phyloP scores from a whole-genome alignment of 2,329 filamentous ascomycete genomes.

The Xylariomycetidae sp. region DNA sequence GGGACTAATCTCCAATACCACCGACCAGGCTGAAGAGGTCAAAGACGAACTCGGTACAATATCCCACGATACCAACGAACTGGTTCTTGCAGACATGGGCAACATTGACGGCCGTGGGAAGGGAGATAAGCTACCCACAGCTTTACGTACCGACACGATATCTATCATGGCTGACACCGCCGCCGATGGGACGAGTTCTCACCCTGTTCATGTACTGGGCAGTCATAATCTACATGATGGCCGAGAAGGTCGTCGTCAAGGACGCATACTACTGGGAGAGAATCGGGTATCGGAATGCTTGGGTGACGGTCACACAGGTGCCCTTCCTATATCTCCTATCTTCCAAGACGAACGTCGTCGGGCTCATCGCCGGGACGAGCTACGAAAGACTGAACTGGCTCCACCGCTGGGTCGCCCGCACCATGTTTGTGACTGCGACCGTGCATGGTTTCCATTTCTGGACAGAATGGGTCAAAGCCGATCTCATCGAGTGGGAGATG shows the following conservation, averaged over 20 bases:
- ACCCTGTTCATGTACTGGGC: slow-evolving; percentile 54
- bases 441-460: slow-evolving; percentile 69
- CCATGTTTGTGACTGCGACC: slow-evolving; percentile 62
- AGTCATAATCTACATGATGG: slow-evolving; percentile 55
- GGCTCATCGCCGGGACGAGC: slow-evolving; percentile 55
- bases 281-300: slow-evolving; percentile 63
- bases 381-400: slow-evolving; percentile 70
- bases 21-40: slow-evolving; percentile 46
- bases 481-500: slow-evolving; percentile 56
- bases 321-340: slow-evolving; percentile 60
- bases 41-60: slow-evolving; percentile 37
- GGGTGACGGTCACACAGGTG: slow-evolving; percentile 61
- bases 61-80: slow-evolving; percentile 49
- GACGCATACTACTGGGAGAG: slow-evolving; percentile 59
- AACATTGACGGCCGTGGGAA: slow-evolving; percentile 51
- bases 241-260: slow-evolving; percentile 39
- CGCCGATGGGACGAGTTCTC: slow-evolving; percentile 51
- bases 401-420: slow-evolving; percentile 67
- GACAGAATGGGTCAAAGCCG: slow-evolving; percentile 55
- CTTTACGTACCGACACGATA: slow-evolving; percentile 41
- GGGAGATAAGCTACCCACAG: slow-evolving; percentile 54
- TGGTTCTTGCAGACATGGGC: slow-evolving; percentile 48
- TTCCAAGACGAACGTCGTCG: slow-evolving; percentile 56
- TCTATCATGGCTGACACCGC: slow-evolving; percentile 54
- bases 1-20: too few species aligned